Conservation (phyloP, 768 basidiomycete species). For the Rhodotorula paludigena region DNA sequence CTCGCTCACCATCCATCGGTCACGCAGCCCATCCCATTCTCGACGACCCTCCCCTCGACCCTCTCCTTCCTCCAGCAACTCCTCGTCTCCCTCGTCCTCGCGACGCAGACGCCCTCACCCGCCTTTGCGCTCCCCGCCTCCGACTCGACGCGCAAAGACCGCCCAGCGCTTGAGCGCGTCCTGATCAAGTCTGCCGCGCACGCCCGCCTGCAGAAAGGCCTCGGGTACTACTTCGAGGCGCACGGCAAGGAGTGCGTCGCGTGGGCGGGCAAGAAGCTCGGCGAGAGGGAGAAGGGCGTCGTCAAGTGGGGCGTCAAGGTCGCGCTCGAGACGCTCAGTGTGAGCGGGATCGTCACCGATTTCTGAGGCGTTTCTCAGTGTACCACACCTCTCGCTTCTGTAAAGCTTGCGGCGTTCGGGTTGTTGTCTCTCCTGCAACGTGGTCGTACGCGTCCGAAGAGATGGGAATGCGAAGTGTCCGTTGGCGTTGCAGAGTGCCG, state of each 20-base stretch:
- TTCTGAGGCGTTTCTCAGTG: too few species aligned
- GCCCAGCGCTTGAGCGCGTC: constrained; percentile 65
- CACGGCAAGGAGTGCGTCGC: constrained; percentile 45
- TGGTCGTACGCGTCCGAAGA: too few species aligned
- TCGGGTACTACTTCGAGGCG: constrained; percentile 64
- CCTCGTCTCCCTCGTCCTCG: constrained; percentile 64
- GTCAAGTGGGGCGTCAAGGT: constrained; percentile 64
- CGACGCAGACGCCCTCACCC: constrained; percentile 70
- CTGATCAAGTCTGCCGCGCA: constrained; percentile 69
- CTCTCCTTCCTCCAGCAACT: constrained; percentile 65
- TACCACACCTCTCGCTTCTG: too few species aligned
- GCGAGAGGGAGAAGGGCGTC: constrained; percentile 49
- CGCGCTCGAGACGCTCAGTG: constrained; percentile 64
- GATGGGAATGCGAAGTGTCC: too few species aligned
- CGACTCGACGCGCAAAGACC: constrained; percentile 49
- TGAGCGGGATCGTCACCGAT: constrained; percentile 17
- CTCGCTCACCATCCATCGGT: background rate
- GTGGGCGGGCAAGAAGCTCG: constrained; percentile 46
- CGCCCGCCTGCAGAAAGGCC: constrained; percentile 65
- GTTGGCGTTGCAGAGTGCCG: too few species aligned
- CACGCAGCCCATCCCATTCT: constrained; percentile 82
- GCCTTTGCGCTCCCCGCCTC: constrained; percentile 47
- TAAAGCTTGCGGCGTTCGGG: too few species aligned
- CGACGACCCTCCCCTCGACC: constrained; percentile 61
- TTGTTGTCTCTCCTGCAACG: too few species aligned